These are phyloP conservation scores for Barnettozyma botsteinii DNA, from an alignment of 805 yeast genomes.

Conservation along the genomic window DNA sequence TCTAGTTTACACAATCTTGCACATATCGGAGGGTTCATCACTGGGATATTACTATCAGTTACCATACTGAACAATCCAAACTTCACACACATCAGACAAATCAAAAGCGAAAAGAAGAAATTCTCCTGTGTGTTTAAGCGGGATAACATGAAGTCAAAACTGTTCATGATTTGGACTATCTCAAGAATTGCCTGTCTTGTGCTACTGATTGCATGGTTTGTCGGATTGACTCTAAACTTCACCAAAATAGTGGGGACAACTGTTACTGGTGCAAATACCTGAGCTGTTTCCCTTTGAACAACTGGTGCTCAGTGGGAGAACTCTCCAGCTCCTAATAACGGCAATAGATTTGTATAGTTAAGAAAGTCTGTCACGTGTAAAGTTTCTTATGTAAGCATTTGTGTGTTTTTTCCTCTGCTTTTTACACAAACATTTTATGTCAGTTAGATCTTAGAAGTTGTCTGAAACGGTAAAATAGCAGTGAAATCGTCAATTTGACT, in stretches of 20 bases:
- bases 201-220: constrained; percentile 45
- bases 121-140: constrained; percentile 13
- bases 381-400: too few species aligned
- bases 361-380: too few species aligned
- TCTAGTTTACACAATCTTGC: constrained; percentile 75
- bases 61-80: constrained; percentile 52
- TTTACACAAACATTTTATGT: too few species aligned
- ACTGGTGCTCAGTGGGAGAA: constrained; percentile 58
- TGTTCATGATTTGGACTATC: constrained; percentile 48
- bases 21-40: constrained; percentile 68
- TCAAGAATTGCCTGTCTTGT: constrained; percentile 41
- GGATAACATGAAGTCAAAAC: constrained; percentile 28
- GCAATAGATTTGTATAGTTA: too few species aligned
- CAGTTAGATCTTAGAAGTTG: too few species aligned
- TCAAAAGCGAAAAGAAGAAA: constrained; percentile 1
- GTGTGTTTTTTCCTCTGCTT: too few species aligned
- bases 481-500: too few species aligned
- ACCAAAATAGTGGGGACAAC: constrained; percentile 40
- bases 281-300: constrained; percentile 63
- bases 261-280: constrained; percentile 74
- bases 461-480: too few species aligned
- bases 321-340: constrained; percentile 3
- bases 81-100: constrained; percentile 26
- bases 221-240: constrained; percentile 42
- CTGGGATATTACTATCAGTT: constrained; percentile 49